phyloP scores from a whole-genome alignment of 2,329 filamentous ascomycete genomes.

The Bipolaris sorokiniana region DNA sequence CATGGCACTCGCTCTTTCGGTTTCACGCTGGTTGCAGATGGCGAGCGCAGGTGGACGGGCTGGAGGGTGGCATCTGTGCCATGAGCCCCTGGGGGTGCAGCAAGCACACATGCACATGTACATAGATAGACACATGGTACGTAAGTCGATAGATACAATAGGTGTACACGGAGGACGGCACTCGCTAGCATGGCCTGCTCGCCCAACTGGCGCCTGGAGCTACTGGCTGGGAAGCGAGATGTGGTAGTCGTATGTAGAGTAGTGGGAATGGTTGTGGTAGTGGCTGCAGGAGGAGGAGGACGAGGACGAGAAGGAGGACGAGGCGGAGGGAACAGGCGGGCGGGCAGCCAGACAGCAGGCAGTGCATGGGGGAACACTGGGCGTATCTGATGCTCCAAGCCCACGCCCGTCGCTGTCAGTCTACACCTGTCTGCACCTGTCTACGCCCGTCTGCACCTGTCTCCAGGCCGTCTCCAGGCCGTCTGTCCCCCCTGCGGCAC shows the following conservation, averaged over 20 bases:
- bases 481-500: conserved; percentile 6
- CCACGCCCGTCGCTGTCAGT: no score
- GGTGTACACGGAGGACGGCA: no score
- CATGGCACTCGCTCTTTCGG: neutral
- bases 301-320: neutral
- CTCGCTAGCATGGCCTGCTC: neutral
- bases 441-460: no score
- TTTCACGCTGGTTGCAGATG: conserved; percentile 1
- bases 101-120: neutral
- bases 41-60: neutral
- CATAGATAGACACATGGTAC: neutral
- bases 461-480: no score
- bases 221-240: conserved; percentile 16
- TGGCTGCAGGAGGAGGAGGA: neutral
- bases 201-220: neutral
- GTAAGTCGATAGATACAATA: no score
- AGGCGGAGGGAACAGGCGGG: neutral
- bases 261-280: no score
- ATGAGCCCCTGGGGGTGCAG: neutral
- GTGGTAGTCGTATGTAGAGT: neutral
- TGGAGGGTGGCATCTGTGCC: neutral
- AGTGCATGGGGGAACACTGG: no score
- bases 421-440: no score
- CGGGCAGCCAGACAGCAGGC: no score
- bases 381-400: no score